These are phyloP conservation scores for Malassezia caprae DNA, from an alignment of 1,284 basidiomycete genomes.

Conservation along the genomic window DNA sequence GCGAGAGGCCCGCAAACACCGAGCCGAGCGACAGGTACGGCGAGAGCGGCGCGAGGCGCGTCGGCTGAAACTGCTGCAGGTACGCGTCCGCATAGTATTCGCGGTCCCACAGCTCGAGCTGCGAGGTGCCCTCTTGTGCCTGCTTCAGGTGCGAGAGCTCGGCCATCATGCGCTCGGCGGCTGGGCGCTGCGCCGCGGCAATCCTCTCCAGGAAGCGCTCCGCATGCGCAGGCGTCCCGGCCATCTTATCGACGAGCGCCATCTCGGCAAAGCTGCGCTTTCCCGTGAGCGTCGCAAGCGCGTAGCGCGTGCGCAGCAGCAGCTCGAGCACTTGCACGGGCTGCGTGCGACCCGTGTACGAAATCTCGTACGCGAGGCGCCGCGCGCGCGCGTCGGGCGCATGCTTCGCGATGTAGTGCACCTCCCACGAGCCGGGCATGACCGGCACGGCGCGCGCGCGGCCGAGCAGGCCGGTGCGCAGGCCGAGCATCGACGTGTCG, in stretches of 20 bases:
- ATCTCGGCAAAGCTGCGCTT: slow-evolving; percentile 37
- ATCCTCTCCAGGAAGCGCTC: slow-evolving; percentile 34
- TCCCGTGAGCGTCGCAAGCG: slow-evolving; percentile 40
- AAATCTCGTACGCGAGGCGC: slow-evolving; percentile 59
- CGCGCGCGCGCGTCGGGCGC: slow-evolving; percentile 69
- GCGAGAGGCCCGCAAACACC: slow-evolving; percentile 41
- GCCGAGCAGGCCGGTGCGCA: neutral
- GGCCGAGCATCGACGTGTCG: slow-evolving; percentile 18
- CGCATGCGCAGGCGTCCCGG: slow-evolving; percentile 34
- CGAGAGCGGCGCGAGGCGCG: slow-evolving; percentile 29
- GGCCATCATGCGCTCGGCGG: slow-evolving; percentile 25
- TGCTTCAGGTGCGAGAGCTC: slow-evolving; percentile 32
- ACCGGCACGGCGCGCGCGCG: slow-evolving; percentile 12
- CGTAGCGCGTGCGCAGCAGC: slow-evolving; percentile 30
- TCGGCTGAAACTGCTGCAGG: slow-evolving; percentile 20
- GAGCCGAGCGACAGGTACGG: slow-evolving; percentile 42
- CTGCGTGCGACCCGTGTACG: slow-evolving; percentile 27
- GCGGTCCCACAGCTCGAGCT: slow-evolving; percentile 39
- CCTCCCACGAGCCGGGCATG: slow-evolving; percentile 56
- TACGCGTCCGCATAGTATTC: slow-evolving; percentile 39
- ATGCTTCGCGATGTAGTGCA: slow-evolving; percentile 80
- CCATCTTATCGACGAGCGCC: slow-evolving; percentile 46
- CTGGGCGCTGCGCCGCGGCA: slow-evolving; percentile 30
- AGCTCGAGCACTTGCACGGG: slow-evolving; percentile 37
- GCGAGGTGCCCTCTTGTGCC: neutral